Conservation (phyloP, 169 alveolate genomes). For the Cryptosporidium ryanae region DNA sequence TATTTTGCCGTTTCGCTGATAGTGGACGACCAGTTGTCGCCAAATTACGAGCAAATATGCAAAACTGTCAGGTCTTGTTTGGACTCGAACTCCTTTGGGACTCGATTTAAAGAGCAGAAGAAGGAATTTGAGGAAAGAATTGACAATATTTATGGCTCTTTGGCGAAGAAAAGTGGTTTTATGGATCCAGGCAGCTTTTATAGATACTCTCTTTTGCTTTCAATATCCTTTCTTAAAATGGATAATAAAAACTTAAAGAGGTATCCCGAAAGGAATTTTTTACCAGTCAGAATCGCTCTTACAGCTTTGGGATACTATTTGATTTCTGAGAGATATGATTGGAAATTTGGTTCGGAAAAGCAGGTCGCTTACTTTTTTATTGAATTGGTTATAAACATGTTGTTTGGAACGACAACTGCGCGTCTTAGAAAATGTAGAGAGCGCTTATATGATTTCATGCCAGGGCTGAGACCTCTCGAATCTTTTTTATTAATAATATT, state of each 20-base stretch:
- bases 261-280: slow-evolving; percentile 26
- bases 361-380: neutral
- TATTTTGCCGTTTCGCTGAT: slow-evolving; percentile 35
- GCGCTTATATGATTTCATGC: neutral
- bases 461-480: neutral
- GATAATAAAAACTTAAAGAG: neutral
- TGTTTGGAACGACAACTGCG: slow-evolving; percentile 3
- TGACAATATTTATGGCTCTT: neutral
- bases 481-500: neutral
- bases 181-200: slow-evolving; percentile 17
- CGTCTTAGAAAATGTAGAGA: neutral
- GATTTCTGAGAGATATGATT: neutral
- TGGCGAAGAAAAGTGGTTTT: neutral
- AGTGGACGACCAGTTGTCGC: slow-evolving; percentile 38
- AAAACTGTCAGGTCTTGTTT: neutral
- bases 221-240: slow-evolving; percentile 19
- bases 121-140: neutral
- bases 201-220: slow-evolving; percentile 18
- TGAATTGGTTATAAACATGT: neutral
- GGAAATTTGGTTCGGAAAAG: slow-evolving; percentile 13
- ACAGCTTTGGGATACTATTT: slow-evolving; percentile 33
- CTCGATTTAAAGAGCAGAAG: neutral
- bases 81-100: neutral
- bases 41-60: slow-evolving; percentile 44
- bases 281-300: slow-evolving; percentile 30